Evolutionary conservation across 2,329 filamentous ascomycete genomes (phyloP).

Genomic region (Chrysoporthe deuterocubensis): DNA sequence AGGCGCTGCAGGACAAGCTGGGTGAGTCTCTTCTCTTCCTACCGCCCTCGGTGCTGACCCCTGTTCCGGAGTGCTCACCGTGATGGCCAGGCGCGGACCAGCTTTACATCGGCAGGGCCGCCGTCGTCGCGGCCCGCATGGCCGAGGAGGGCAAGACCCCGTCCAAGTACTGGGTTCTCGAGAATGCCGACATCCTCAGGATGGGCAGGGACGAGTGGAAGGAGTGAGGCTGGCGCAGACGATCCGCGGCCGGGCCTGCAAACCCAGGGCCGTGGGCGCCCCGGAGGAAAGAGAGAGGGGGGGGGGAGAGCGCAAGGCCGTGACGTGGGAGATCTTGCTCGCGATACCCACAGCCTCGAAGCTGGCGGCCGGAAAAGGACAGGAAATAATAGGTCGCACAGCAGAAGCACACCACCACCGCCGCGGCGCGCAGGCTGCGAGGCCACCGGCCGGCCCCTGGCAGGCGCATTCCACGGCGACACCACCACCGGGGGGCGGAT

Average conservation of each 20-base stretch:
- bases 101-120: slow-evolving; percentile 71
- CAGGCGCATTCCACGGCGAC: background rate
- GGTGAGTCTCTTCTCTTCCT: slow-evolving; percentile 12
- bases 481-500: background rate
- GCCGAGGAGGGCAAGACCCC: slow-evolving; percentile 63
- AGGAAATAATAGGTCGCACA: background rate
- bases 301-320: no score
- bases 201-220: slow-evolving; percentile 66
- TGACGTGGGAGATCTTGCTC: background rate
- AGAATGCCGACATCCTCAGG: slow-evolving; percentile 65
- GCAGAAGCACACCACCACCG: background rate
- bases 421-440: background rate
- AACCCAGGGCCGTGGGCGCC: no score
- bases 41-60: no score
- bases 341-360: background rate
- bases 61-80: slow-evolving; percentile 5
- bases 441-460: no score
- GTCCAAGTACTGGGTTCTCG: slow-evolving; percentile 64
- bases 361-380: background rate
- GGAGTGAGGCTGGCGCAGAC: slow-evolving; percentile 25
- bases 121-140: slow-evolving; percentile 62
- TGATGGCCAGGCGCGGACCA: slow-evolving; percentile 66
- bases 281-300: no score
- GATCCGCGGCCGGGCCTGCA: background rate
- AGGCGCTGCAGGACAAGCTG: slow-evolving; percentile 64